Percentiles rank a stretch among this genome's conserved stretches.
Evolutionary conservation across 306 rosid genomes (phyloP).

Genomic region (Trichosanthes cucumerina): DNA sequence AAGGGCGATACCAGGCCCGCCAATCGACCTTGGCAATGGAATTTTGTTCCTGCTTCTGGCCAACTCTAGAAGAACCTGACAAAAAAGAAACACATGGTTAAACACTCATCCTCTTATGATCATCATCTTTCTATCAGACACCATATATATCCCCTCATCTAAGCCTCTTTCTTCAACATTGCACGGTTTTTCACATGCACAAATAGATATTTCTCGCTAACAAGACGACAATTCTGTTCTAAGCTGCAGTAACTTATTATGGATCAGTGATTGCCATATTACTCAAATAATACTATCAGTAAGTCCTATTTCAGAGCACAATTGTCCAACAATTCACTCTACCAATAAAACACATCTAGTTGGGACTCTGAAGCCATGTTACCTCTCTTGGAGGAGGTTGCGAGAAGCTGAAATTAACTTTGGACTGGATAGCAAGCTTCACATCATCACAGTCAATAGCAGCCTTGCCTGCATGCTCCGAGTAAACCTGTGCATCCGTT

Average conservation of each 20-base stretch:
- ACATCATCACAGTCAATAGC: slow-evolving; percentile 76
- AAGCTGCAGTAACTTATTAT: background rate
- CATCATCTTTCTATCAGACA: background rate
- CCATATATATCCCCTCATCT: background rate
- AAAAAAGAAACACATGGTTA: background rate
- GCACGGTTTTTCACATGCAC: background rate
- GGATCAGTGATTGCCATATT: background rate
- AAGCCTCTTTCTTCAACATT: background rate
- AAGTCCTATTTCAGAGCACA: background rate
- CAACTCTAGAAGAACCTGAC: slow-evolving; percentile 68
- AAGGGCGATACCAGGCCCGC: slow-evolving; percentile 61
- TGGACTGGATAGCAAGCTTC: slow-evolving; percentile 88
- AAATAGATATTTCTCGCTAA: background rate
- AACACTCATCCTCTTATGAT: background rate
- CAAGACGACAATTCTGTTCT: background rate
- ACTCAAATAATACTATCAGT: background rate
- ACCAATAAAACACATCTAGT: background rate
- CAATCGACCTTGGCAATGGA: slow-evolving; percentile 53
- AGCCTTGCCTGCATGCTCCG: slow-evolving; percentile 76
- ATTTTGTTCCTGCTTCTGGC: slow-evolving; percentile 73
- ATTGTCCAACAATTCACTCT: background rate
- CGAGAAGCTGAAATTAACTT: slow-evolving; percentile 85
- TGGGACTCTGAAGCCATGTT: slow-evolving; percentile 5
- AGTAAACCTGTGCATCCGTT: slow-evolving; percentile 85
- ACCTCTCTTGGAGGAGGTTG: slow-evolving; percentile 99